These are phyloP conservation scores for Kokia cookei DNA, from an alignment of 441 rosid species.

Conservation along the genomic window DNA sequence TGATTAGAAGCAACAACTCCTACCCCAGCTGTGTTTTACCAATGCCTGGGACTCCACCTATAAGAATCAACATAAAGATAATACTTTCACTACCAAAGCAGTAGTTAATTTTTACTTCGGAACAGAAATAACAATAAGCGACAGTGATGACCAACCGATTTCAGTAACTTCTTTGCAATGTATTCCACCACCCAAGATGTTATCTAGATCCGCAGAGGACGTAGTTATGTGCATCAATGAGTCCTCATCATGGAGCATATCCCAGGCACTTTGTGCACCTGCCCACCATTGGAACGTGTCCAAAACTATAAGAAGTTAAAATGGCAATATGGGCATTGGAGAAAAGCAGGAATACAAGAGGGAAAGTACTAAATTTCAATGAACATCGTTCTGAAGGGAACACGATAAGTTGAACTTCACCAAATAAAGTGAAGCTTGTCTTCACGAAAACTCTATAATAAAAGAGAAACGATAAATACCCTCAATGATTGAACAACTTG, in stretches of 20 bases:
- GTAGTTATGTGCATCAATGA: constrained; percentile 65
- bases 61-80: constrained; percentile 4
- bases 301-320: neutral
- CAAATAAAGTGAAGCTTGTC: neutral
- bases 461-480: constrained; percentile 28
- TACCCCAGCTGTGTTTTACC: constrained; percentile 98
- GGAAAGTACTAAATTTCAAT: neutral
- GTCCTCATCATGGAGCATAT: constrained; percentile 72
- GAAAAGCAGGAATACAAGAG: neutral
- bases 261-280: constrained; percentile 94
- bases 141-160: constrained; percentile 44
- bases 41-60: constrained; percentile 93
- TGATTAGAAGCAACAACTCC: constrained; percentile 17
- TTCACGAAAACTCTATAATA: neutral
- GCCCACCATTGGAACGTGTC: neutral
- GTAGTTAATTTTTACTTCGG: neutral
- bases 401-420: neutral
- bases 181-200: constrained; percentile 83
- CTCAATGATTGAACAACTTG: constrained; percentile 29
- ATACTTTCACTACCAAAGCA: neutral
- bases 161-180: constrained; percentile 91
- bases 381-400: neutral
- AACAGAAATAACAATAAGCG: neutral
- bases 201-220: constrained; percentile 77
- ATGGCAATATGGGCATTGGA: neutral